These are phyloP conservation scores for Beauveria scarabaeidicola DNA, from an alignment of 2,329 filamentous ascomycete species.

Conservation along the genomic window DNA sequence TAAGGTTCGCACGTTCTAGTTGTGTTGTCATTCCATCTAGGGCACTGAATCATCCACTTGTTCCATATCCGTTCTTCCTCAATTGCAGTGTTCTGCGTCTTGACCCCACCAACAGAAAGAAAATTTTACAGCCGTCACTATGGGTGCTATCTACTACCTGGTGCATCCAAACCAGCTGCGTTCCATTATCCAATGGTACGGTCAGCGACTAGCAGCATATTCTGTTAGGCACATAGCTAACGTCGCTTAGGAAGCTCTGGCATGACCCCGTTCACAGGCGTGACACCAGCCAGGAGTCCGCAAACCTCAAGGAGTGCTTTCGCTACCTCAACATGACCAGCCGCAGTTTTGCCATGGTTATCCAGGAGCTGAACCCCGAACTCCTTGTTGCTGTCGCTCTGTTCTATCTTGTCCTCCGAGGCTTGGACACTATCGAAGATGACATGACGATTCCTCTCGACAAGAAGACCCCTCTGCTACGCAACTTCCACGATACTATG, in stretches of 20 bases:
- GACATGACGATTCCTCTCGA: constrained; percentile 84
- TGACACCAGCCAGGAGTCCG: constrained; percentile 64
- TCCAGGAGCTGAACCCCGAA: constrained; percentile 91
- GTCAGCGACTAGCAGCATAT: constrained; percentile 17
- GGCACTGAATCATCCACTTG: neutral
- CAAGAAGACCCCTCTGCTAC: constrained; percentile 77
- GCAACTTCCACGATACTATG: constrained; percentile 71
- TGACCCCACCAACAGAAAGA: neutral
- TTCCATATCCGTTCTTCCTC: neutral
- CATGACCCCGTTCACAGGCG: constrained; percentile 88
- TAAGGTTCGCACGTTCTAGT: neutral
- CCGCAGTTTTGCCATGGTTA: constrained; percentile 86
- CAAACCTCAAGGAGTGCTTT: constrained; percentile 74
- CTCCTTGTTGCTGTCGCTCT: constrained; percentile 80
- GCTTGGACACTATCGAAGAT: constrained; percentile 96
- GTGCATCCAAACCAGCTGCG: constrained; percentile 72
- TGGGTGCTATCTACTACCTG: constrained; percentile 62
- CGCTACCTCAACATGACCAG: constrained; percentile 79
- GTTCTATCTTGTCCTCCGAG: constrained; percentile 89
- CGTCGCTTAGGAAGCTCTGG: constrained; percentile 72
- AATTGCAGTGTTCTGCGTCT: neutral
- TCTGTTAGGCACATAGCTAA: constrained; percentile 13
- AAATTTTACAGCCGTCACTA: constrained; percentile 28
- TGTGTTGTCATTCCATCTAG: neutral
- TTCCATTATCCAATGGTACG: constrained; percentile 81